Percentiles rank a stretch among this genome's conserved stretches.
phyloP scores from a whole-genome alignment of 768 basidiomycete genomes.

The Naganishia randhawae region DNA sequence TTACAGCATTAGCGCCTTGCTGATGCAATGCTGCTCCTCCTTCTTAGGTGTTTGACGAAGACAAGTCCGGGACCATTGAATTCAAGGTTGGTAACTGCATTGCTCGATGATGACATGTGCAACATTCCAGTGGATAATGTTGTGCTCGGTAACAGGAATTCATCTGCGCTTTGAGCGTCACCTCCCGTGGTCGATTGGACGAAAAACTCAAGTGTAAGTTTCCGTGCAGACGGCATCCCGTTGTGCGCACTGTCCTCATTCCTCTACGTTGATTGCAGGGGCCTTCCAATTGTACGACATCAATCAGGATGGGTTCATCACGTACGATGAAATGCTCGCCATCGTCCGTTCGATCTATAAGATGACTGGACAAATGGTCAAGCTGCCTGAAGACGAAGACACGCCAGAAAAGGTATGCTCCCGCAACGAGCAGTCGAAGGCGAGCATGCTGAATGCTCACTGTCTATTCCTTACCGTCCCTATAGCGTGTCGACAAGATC shows the following conservation, averaged over 20 bases:
- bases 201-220: conserved; percentile 94
- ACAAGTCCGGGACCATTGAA: conserved; percentile 69
- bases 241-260: not conserved
- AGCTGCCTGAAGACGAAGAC: conserved; percentile 95
- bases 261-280: conserved; percentile 60
- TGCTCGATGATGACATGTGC: not conserved
- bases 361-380: conserved; percentile 99
- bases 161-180: conserved; percentile 94
- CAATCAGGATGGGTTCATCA: conserved; percentile 95
- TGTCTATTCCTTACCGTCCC: conserved; percentile 12
- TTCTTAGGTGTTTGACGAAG: conserved; percentile 50
- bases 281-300: conserved; percentile 99
- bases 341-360: conserved; percentile 98
- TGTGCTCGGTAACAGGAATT: conserved; percentile 55
- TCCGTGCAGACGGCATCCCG: no score
- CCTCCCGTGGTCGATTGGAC: conserved; percentile 84
- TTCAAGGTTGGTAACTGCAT: conserved; percentile 70
- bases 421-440: not conserved
- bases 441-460: not conserved
- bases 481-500: conserved; percentile 94
- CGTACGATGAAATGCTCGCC: conserved; percentile 97
- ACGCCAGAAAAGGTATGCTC: conserved; percentile 89
- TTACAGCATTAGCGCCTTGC: not conserved
- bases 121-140: not conserved
- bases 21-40: not conserved